Percentiles rank a stretch among this genome's conserved stretches.
Evolutionary conservation across 164 flowering plant species (phyloP).

Genomic region (Kalanchoe fedtschenkoi): DNA sequence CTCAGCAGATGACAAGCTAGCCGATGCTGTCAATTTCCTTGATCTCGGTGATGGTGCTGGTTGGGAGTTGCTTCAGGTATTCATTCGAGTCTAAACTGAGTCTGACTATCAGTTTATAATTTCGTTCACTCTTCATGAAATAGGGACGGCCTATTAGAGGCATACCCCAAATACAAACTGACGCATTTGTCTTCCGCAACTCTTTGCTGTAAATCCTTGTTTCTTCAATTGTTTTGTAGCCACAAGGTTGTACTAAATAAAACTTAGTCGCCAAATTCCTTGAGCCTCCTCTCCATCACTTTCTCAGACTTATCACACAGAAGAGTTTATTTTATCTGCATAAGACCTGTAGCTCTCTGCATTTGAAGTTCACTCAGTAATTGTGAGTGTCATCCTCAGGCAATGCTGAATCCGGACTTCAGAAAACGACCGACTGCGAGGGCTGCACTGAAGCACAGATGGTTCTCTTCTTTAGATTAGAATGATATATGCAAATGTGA

Average conservation of each 20-base stretch:
- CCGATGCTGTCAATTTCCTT: conserved; percentile 74
- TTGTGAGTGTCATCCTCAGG: conserved; percentile 31
- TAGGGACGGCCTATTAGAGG: no score
- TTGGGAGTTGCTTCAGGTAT: conserved; percentile 92
- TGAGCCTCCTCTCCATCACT: background rate
- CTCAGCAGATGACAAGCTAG: conserved; percentile 71
- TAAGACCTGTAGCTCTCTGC: background rate
- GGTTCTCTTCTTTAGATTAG: conserved; percentile 36
- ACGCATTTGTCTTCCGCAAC: background rate
- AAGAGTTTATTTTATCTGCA: background rate
- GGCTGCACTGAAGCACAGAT: conserved; percentile 67
- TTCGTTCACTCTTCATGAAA: background rate
- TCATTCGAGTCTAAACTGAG: background rate
- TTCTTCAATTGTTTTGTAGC: background rate
- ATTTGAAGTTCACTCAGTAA: background rate
- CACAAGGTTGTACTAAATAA: background rate
- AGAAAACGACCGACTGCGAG: conserved; percentile 69
- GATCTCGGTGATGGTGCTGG: conserved; percentile 88
- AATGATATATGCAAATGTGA: background rate
- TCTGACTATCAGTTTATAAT: background rate
- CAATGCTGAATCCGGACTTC: conserved; percentile 74
- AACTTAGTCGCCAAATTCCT: background rate
- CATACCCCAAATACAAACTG: background rate
- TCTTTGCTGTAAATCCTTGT: background rate
- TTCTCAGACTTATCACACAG: background rate